A percentile compares a stretch with the other conserved stretches of the same genome.
phyloP scores from a whole-genome alignment of 345 rosid species.

The Gossypium herbaceum region DNA sequence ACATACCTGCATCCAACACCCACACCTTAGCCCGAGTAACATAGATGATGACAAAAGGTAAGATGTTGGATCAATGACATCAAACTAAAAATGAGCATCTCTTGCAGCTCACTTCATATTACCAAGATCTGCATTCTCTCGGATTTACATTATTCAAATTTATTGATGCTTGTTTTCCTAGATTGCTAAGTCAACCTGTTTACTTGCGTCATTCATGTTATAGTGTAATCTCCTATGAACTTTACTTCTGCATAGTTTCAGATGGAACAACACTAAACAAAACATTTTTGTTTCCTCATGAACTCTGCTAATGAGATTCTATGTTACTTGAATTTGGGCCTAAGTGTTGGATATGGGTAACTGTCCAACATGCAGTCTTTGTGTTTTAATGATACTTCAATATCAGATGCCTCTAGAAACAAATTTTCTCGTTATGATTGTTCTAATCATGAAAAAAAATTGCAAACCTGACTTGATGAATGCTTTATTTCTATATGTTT shows the following conservation, averaged over 20 bases:
- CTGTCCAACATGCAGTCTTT: neutral
- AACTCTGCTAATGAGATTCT: neutral
- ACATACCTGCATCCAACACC: neutral
- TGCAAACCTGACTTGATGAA: neutral
- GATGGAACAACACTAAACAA: neutral
- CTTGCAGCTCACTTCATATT: neutral
- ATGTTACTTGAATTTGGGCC: neutral
- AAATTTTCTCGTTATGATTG: neutral
- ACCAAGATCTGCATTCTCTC: neutral
- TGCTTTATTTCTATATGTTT: neutral
- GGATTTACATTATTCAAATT: neutral
- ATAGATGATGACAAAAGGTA: neutral
- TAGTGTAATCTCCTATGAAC: neutral
- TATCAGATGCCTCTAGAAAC: neutral
- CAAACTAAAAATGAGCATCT: neutral
- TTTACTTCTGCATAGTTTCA: neutral
- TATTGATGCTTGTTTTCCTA: neutral
- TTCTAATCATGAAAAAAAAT: neutral
- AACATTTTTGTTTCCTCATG: neutral
- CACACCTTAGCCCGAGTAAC: neutral
- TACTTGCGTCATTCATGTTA: neutral
- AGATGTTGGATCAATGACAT: slow-evolving; percentile 7
- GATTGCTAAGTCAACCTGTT: neutral
- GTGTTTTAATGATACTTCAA: neutral
- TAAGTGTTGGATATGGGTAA: neutral